Base-by-base conservation (phyloP, 352 stramenopile species). In the Phytophthora fragariae region DNA sequence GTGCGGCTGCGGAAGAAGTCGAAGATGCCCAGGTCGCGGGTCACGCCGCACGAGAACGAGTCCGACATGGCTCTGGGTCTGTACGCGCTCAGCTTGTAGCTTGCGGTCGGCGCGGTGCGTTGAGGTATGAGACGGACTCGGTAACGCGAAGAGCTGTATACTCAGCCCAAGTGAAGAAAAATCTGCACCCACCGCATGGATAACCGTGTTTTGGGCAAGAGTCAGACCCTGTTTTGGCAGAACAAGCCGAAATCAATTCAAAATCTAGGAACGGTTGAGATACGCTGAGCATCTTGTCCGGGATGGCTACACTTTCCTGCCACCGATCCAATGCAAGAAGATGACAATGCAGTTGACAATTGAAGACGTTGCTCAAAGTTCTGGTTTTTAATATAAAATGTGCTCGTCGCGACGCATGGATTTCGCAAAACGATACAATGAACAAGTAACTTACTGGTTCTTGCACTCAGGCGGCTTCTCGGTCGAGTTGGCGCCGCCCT, bases 391-490 rank as follows among this genome's bases (percentile, higher is more conserved):
- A 75, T 77, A 77, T 77, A 65, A 67, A 73, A 21, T 59, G 62
- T 74, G 68, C 52, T 62, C 55, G 68, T 62, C 47, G 47, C 19
- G 52, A 59, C 65, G 65, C 46, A 52, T 60, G 41, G 17, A 64
- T 57, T 10, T 67, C 47, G 55, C 56, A 78, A 70, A 76, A 70
- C 70, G 65, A 77, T 77, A 62, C 58, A 62, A 24, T 72, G 47
- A 73, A 64, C 69, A 60, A 49, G 52, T 52, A 76, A 65, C 58
- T 93, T 92, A 96, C 80, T 96, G 89, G 81, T 96, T 96, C 83
- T 96, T 96, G 85, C 89, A 96, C 85, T 96, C 89, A 55, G 87
- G 87, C 46, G 89, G 89, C 79, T 96, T 94, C 79, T 96, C 88
- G 24, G 83, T 90, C 59, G 89, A 93, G 57, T 76, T 80, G 44